phyloP scores from a whole-genome alignment of 1,284 basidiomycete species.

The Inonotus hispidus region DNA sequence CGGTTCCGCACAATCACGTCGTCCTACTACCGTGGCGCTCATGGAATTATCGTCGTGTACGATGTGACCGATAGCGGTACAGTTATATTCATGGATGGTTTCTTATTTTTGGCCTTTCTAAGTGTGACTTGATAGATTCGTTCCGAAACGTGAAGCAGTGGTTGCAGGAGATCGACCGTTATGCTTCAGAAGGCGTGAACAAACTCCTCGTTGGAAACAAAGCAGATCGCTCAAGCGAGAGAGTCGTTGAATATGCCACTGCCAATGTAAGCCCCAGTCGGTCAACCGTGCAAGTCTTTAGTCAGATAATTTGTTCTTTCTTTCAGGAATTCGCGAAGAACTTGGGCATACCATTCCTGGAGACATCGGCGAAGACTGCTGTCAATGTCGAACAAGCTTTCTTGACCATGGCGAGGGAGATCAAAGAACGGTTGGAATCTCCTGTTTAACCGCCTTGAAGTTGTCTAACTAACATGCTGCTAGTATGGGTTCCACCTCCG shows the following conservation, averaged over 20 bases:
- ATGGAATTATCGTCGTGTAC: slow-evolving; percentile 98
- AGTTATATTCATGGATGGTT: slow-evolving; percentile 17
- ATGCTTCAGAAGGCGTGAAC: slow-evolving; percentile 98
- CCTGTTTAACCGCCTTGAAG: not conserved
- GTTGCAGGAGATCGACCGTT: slow-evolving; percentile 99
- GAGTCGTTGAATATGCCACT: slow-evolving; percentile 96
- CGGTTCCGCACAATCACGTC: slow-evolving; percentile 97
- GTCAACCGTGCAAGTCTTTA: not conserved
- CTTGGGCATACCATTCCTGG: slow-evolving; percentile 92
- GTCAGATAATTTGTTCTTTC: slow-evolving; percentile 8
- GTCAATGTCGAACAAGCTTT: slow-evolving; percentile 99
- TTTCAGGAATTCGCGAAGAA: slow-evolving; percentile 92
- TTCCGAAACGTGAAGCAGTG: slow-evolving; percentile 99
- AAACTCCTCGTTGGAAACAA: slow-evolving; percentile 98
- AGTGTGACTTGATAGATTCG: slow-evolving; percentile 55
- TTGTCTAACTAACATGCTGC: slow-evolving; percentile 16
- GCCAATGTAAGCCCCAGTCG: slow-evolving; percentile 69
- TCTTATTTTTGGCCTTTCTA: not conserved
- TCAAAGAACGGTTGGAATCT: slow-evolving; percentile 77
- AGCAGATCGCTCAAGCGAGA: slow-evolving; percentile 96
- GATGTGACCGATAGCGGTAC: slow-evolving; percentile 97
- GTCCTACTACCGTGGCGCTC: slow-evolving; percentile 94
- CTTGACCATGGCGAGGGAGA: slow-evolving; percentile 99
- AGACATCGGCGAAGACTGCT: slow-evolving; percentile 98
- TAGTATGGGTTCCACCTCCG: slow-evolving; percentile 76